phyloP scores from a whole-genome alignment of 495 filamentous ascomycete species.

The Podospora comata region DNA sequence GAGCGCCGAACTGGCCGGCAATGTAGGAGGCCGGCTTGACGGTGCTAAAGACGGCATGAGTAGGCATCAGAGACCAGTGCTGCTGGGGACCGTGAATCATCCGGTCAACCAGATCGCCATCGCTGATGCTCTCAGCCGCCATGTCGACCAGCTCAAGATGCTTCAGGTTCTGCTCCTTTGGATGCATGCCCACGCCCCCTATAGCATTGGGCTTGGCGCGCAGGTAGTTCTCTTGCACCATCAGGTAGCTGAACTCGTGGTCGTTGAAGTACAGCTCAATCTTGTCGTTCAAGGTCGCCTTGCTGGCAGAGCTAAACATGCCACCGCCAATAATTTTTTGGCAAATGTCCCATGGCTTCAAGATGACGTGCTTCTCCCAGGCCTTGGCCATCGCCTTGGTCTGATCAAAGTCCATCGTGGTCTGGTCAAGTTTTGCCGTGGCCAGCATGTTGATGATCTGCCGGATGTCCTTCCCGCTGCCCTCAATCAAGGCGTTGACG shows the following conservation, averaged over 20 bases:
- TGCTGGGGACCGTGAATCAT: conserved; percentile 99
- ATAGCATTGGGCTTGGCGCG: conserved; percentile 69
- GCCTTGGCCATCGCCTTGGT: conserved; percentile 91
- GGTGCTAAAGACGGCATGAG: conserved; percentile 94
- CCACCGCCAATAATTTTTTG: conserved; percentile 85
- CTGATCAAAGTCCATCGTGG: conserved; percentile 72
- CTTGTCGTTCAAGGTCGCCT: conserved; percentile 88
- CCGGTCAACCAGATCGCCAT: conserved; percentile 92
- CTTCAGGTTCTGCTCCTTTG: conserved; percentile 69
- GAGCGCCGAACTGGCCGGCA: conserved; percentile 65
- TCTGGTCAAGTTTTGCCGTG: conserved; percentile 82
- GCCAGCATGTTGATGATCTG: conserved; percentile 99
- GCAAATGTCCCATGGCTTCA: conserved; percentile 98
- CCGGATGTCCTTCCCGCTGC: conserved; percentile 89
- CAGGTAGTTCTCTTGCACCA: conserved; percentile 98
- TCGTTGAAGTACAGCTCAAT: conserved; percentile 99
- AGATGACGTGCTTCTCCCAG: conserved; percentile 94
- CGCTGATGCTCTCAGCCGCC: conserved; percentile 92
- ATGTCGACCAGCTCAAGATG: conserved; percentile 76
- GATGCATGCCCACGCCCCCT: conserved; percentile 50
- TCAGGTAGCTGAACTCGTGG: conserved; percentile 91
- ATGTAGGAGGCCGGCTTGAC: conserved; percentile 87
- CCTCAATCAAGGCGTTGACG: conserved; percentile 93
- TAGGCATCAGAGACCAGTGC: conserved; percentile 97
- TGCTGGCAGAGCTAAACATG: conserved; percentile 78